Conservation (phyloP, 495 filamentous ascomycete genomes). For the Darksidea phi region DNA sequence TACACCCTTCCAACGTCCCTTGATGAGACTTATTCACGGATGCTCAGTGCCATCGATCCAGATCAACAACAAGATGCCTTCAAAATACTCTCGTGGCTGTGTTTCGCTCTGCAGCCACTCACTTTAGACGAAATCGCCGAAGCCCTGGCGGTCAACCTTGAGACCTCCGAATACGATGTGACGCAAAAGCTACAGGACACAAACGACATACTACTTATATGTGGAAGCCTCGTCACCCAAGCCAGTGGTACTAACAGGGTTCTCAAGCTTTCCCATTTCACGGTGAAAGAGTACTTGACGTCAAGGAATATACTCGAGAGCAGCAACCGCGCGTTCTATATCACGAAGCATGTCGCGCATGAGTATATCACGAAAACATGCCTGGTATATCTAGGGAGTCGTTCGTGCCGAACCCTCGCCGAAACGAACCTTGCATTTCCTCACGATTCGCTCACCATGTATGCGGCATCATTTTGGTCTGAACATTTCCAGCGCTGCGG, state of each 20-base stretch:
- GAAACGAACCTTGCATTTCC: neutral
- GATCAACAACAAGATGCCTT: neutral
- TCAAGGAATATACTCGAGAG: conserved; percentile 4
- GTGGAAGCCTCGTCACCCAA: conserved; percentile 8
- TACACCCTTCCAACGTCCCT: conserved; percentile 1
- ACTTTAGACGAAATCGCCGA: conserved; percentile 3
- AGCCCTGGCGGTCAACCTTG: conserved; percentile 3
- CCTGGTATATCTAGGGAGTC: conserved; percentile 3
- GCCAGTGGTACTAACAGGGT: neutral
- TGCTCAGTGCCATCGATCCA: conserved; percentile 4
- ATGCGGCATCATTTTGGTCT: conserved; percentile 1
- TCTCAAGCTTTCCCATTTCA: conserved; percentile 8
- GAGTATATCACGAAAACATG: conserved; percentile 2
- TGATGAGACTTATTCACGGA: conserved; percentile 12
- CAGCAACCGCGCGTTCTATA: neutral
- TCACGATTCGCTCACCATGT: neutral
- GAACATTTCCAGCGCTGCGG: neutral
- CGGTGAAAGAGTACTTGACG: conserved; percentile 16
- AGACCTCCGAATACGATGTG: neutral
- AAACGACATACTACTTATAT: conserved; percentile 9
- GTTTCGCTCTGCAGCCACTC: neutral
- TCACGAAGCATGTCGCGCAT: neutral
- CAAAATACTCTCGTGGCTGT: conserved; percentile 7
- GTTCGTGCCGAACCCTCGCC: neutral
- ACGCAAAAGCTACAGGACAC: conserved; percentile 1